Evolutionary conservation across 2,329 filamentous ascomycete genomes (phyloP), one percentile per base, ranked within the genome.

Genomic region (Cercospora sp.): DNA sequence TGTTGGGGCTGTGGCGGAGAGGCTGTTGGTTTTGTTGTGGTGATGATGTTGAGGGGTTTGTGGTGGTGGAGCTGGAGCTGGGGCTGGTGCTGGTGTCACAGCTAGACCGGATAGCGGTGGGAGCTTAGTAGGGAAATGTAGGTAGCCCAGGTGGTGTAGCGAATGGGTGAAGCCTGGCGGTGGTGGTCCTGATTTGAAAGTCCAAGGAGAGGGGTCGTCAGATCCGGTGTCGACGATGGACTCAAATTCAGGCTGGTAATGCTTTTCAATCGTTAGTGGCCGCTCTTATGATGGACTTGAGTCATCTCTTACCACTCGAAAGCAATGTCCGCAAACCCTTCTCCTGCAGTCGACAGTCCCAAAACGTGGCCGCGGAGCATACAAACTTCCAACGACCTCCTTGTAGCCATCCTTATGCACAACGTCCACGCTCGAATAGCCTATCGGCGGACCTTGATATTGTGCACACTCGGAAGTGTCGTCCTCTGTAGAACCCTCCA

Each of bases 391-490:
- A 30, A 58, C 53, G 30, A 32, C 5, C 30, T 61, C 59, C 24
- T 49, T 61, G n/a, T 45, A 30, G 5, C 59, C 59, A 28, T 61
- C 24, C 9, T 45, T 13, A 10, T 61, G 59, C 5, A 45, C 26
- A 13, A 61, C 43, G 2, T 34, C 24, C 1, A 13, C 30, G 3
- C 59, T 40, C 24, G 59, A 61, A 61, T 43, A 61, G 2, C 59
- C 59, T n/a, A 61, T 61, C 26, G 59, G 59, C 10, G 59, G 59
- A 12, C 59, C 59, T 3, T 30, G 32, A 37, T 61, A 61, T 3
- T 30, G n/a, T 5, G 21, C 40, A 16, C 9, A 61, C 26, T 30
- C 59, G 18, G 45, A 51, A 51, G 18, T 58, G 28, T 61, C n/a
- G 24, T 61, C 59, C 2, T 37, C 30, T 0, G 24, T 18, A 32